A percentile compares a stretch with the other conserved stretches of the same genome.
These are phyloP conservation scores for Neofusicoccum cordaticola DNA, from an alignment of 2,329 filamentous ascomycete genomes.

Conservation along the genomic window DNA sequence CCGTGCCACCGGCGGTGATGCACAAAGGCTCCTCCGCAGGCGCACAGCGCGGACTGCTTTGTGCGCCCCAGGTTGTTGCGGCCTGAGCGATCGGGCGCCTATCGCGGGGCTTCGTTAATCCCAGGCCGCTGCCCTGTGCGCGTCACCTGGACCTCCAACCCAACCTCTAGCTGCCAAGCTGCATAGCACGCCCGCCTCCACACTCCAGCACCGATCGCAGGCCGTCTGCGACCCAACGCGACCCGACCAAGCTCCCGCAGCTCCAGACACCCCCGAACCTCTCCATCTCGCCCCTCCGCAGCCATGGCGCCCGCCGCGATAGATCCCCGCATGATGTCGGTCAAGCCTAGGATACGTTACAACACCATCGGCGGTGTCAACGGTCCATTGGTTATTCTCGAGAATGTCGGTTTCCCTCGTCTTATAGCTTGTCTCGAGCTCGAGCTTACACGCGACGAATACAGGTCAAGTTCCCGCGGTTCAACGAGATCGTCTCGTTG, in stretches of 20 bases:
- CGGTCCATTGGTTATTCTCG: slow-evolving; percentile 93
- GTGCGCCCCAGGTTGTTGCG: neutral
- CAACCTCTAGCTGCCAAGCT: slow-evolving; percentile 18
- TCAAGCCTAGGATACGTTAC: slow-evolving; percentile 79
- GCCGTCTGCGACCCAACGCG: neutral
- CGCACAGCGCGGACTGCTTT: neutral
- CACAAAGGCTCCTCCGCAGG: neutral
- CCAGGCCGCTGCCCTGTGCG: slow-evolving; percentile 8
- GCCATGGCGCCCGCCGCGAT: slow-evolving; percentile 36
- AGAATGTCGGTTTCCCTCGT: slow-evolving; percentile 67
- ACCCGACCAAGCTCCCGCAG: neutral
- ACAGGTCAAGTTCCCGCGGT: slow-evolving; percentile 94
- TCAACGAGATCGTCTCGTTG: slow-evolving; percentile 96
- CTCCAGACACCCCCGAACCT: slow-evolving; percentile 11
- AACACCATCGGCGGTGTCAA: slow-evolving; percentile 99
- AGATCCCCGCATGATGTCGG: slow-evolving; percentile 52
- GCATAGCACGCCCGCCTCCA: slow-evolving; percentile 16
- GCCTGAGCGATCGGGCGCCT: slow-evolving; percentile 7
- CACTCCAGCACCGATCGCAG: slow-evolving; percentile 12
- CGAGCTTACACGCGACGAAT: slow-evolving; percentile 25
- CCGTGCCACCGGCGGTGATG: neutral
- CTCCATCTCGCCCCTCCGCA: slow-evolving; percentile 5
- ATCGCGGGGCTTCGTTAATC: slow-evolving; percentile 13
- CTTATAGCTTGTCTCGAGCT: slow-evolving; percentile 3
- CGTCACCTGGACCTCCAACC: slow-evolving; percentile 17